Base-by-base conservation (phyloP, 371 early-diverging fungal genomes). In the Rhizopus delemar region DNA sequence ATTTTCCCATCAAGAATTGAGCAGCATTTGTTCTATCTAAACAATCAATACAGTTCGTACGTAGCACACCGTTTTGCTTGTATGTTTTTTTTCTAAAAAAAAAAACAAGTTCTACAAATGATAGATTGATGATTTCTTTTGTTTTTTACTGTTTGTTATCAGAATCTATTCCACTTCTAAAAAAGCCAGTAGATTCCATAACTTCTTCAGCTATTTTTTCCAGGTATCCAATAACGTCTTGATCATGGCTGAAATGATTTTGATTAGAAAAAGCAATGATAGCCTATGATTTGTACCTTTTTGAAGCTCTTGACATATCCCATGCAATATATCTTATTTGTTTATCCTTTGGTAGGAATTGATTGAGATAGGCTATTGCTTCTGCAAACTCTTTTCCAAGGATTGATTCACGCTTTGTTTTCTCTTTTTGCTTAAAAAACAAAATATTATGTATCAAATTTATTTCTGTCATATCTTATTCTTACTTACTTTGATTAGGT, bases 21-120 rank as follows among this genome's bases (percentile, higher is more conserved):
- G 98, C 96, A 0, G 99, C 96, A 66, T 99, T 99, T 0, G 99
- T 99, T 56, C 99, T 86, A 75, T 99, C 99, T 11, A 99, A 71
- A 72, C 98, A 99, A 69, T 99, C 99, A 56, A 99, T 97, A 63
- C 99, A 99, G 70, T 99, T 99, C 13, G 98, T 98, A 36, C 99
- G 84, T 5, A 98, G 85, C 0, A 99, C 89, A 6, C 98, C 98
- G 16, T 85, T 83, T 67, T 99, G 95, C 39, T 73, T 45, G 8
- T 74, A 63, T 16, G 29, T 48, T 15, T 48, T 48, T 54, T 54
- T 55, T 57, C 57, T 43, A 51, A 16, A 4, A 60, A 57, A 60
- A 57, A 38, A 16, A 11, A 46, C n/a, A 43, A 36, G 38, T 15
- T 5, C 13, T 16, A n/a, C 57, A 43, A 41, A 45, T n/a, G 36